These are phyloP conservation scores for Pichia sp. DNA, from an alignment of 1,139 yeast genomes.

Conservation along the genomic window DNA sequence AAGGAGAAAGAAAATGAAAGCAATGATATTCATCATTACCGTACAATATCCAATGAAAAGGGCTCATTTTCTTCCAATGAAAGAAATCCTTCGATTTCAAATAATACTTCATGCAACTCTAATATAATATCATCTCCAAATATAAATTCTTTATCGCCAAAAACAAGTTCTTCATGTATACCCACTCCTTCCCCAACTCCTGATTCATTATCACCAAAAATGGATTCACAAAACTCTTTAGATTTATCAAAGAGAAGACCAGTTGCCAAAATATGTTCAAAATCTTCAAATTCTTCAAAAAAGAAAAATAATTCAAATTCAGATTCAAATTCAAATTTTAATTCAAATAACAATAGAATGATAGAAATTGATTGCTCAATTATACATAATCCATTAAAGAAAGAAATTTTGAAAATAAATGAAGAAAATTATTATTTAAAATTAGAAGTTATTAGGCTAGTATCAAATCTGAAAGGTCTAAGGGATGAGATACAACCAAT, in stretches of 20 bases:
- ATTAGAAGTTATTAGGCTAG: constrained; percentile 31
- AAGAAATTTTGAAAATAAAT: constrained; percentile 30
- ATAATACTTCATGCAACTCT: not conserved
- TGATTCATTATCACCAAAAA: constrained; percentile 10
- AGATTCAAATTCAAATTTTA: too few relatives aligned
- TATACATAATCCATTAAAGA: constrained; percentile 27
- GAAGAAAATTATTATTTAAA: constrained; percentile 33
- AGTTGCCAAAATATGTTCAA: not conserved
- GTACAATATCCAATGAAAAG: too few relatives aligned
- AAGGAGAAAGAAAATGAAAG: not conserved
- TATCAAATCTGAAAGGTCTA: constrained; percentile 29
- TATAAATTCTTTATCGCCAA: not conserved
- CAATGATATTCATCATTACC: too few relatives aligned
- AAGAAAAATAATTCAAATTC: not conserved
- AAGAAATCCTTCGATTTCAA: constrained; percentile 9
- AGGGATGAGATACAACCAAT: constrained; percentile 19
- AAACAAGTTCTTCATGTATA: not conserved
- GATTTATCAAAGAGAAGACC: constrained; percentile 1
- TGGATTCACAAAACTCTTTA: not conserved
- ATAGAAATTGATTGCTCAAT: constrained; percentile 19
- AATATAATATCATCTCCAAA: constrained; percentile 3
- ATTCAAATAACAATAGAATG: constrained; percentile 8
- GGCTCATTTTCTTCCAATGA: too few relatives aligned
- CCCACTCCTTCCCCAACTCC: constrained; percentile 13
- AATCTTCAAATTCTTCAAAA: not conserved